phyloP scores from a whole-genome alignment of 2,329 filamentous ascomycete species.

The Grosmannia serpens region DNA sequence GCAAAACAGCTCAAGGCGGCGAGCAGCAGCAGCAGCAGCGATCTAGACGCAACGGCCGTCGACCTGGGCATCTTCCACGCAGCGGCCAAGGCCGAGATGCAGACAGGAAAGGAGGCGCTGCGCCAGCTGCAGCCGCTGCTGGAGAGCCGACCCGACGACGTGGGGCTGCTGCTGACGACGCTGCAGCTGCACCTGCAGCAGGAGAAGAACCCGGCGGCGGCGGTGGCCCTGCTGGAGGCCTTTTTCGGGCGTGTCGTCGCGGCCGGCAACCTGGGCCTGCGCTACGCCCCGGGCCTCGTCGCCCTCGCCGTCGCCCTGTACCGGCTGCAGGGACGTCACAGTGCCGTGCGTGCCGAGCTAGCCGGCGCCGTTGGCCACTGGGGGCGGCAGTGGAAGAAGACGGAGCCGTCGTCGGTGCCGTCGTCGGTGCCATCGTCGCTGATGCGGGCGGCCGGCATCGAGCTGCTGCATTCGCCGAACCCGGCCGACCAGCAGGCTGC shows the following conservation, averaged over 20 bases:
- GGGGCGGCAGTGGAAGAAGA: constrained; percentile 29
- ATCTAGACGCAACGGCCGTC: constrained; percentile 17
- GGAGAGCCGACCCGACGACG: constrained; percentile 63
- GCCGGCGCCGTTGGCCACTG: constrained; percentile 73
- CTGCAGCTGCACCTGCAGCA: constrained; percentile 69
- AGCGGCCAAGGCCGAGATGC: constrained; percentile 57
- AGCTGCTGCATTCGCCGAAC: constrained; percentile 66
- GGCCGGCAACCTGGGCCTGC: constrained; percentile 43
- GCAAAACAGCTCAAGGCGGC: constrained; percentile 25
- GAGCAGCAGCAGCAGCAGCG: constrained; percentile 15
- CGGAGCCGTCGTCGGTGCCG: constrained; percentile 1
- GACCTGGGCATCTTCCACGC: constrained; percentile 46
- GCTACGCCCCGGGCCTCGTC: constrained; percentile 76
- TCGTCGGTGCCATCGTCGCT: constrained; percentile 42
- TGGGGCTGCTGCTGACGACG: constrained; percentile 69
- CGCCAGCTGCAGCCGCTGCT: constrained; percentile 58
- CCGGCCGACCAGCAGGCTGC: constrained; percentile 58
- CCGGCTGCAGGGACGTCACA: constrained; percentile 59
- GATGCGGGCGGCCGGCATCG: constrained; percentile 69
- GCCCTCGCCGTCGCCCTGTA: constrained; percentile 73
- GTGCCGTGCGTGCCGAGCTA: constrained; percentile 61
- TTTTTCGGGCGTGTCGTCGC: constrained; percentile 64
- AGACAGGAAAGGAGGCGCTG: constrained; percentile 54
- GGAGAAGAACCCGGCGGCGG: constrained; percentile 63
- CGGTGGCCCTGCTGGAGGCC: constrained; percentile 61